Percentiles rank a stretch among this genome's conserved stretches.
These are phyloP conservation scores for Heracleum sosnowskyi DNA, from an alignment of 129 eudicot genomes.

Conservation along the genomic window DNA sequence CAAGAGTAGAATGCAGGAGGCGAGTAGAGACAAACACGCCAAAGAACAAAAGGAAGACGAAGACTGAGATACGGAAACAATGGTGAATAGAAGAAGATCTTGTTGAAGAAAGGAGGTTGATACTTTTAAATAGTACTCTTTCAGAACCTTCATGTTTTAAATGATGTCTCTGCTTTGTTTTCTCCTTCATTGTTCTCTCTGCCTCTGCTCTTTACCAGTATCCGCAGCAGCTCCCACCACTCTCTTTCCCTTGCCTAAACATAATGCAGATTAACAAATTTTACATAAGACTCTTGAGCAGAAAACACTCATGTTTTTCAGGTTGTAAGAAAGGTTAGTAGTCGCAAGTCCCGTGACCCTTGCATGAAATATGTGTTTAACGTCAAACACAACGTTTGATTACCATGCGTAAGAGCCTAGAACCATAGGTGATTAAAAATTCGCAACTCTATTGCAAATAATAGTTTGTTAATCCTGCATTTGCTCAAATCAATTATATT, in stretches of 20 bases:
- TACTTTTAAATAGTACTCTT: background rate
- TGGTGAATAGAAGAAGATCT: background rate
- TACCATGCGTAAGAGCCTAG: background rate
- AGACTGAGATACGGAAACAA: background rate
- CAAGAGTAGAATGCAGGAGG: slow-evolving; percentile 24
- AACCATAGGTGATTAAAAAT: too few species aligned
- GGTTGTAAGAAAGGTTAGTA: background rate
- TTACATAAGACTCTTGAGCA: background rate
- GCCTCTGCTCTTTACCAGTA: background rate
- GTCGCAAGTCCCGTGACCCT: background rate
- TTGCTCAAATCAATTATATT: too few species aligned
- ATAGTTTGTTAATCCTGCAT: too few species aligned
- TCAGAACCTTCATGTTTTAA: slow-evolving; percentile 5
- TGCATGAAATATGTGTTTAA: background rate
- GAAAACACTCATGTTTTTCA: background rate
- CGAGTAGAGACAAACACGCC: slow-evolving; percentile 37
- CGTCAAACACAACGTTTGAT: background rate
- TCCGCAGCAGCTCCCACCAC: background rate
- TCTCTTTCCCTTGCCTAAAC: background rate
- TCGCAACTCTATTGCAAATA: too few species aligned
- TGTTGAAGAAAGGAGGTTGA: background rate
- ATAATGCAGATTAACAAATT: background rate
- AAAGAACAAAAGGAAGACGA: slow-evolving; percentile 24
- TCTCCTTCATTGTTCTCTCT: slow-evolving; percentile 4
- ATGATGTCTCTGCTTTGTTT: background rate